Conservation (phyloP, 495 filamentous ascomycete species). For the Aspergillus funiculosus region DNA sequence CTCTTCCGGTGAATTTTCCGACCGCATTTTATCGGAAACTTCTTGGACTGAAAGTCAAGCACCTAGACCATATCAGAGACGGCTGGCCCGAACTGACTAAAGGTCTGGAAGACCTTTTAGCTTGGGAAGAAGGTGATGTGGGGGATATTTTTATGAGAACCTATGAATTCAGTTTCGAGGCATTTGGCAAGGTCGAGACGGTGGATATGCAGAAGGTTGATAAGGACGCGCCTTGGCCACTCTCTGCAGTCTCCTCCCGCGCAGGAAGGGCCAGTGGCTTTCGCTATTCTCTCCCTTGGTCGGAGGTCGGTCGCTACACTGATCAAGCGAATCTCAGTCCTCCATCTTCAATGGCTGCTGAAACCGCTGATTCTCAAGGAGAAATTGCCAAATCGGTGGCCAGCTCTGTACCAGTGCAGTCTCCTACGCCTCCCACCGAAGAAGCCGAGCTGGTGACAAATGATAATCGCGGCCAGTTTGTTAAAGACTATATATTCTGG, state of each 20-base stretch:
- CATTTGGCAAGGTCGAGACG: slow-evolving; percentile 52
- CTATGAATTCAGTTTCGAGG: slow-evolving; percentile 78
- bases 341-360: slow-evolving; percentile 25
- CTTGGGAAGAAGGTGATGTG: slow-evolving; percentile 76
- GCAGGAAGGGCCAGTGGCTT: slow-evolving; percentile 5
- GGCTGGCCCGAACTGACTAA: slow-evolving; percentile 78
- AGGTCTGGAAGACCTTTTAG: slow-evolving; percentile 62
- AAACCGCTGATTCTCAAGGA: slow-evolving; percentile 19
- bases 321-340: slow-evolving; percentile 19
- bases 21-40: slow-evolving; percentile 77
- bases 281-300: slow-evolving; percentile 21
- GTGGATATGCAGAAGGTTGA: slow-evolving; percentile 50
- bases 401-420: slow-evolving; percentile 18
- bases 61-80: slow-evolving; percentile 70
- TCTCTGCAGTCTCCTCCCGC: slow-evolving; percentile 7
- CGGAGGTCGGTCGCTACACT: slow-evolving; percentile 21
- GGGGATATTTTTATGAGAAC: slow-evolving; percentile 73
- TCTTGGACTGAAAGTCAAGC: slow-evolving; percentile 56
- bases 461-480: slow-evolving; percentile 68
- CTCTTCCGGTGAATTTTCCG: slow-evolving; percentile 83
- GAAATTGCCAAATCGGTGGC: slow-evolving; percentile 18
- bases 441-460: slow-evolving; percentile 59
- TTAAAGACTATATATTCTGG: slow-evolving; percentile 84
- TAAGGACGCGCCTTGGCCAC: slow-evolving; percentile 37
- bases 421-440: slow-evolving; percentile 24